Conservation (phyloP, 768 basidiomycete genomes). For the Mrakia blollopis region DNA sequence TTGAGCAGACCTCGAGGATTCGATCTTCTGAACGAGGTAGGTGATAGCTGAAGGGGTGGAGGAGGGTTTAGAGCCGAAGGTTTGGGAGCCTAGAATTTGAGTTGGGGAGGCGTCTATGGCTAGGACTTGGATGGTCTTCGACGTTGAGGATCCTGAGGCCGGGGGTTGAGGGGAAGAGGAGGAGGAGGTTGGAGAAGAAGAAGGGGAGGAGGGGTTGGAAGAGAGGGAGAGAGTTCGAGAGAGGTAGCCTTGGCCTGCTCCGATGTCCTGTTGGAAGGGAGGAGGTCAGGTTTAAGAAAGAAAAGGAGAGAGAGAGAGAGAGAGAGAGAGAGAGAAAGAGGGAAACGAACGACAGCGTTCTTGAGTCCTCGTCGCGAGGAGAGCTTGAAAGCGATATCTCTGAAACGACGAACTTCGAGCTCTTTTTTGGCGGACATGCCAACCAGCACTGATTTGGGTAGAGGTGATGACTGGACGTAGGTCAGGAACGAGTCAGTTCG, state of each 20-base stretch:
- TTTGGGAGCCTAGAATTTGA: background rate
- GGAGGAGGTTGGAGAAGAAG: background rate
- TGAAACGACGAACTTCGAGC: background rate
- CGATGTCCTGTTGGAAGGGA: background rate
- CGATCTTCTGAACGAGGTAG: background rate
- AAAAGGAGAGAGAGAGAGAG: background rate
- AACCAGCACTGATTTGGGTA: background rate
- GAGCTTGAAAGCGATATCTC: background rate
- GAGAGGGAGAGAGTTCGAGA: slow-evolving; percentile 1
- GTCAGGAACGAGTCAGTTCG: background rate
- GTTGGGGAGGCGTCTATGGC: slow-evolving; percentile 2
- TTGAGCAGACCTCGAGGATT: background rate
- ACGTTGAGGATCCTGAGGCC: too few species aligned
- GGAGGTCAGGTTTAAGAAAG: background rate
- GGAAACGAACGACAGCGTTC: background rate
- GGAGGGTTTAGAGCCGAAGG: background rate
- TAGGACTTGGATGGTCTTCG: background rate
- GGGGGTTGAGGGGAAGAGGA: background rate
- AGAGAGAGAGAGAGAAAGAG: background rate
- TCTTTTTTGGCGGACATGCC: background rate
- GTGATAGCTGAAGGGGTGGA: background rate
- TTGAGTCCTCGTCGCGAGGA: background rate
- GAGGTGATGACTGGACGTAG: background rate
- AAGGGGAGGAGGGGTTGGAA: background rate
- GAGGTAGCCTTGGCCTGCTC: slow-evolving; percentile 13